Evolutionary conservation across 257 asterid genomes (phyloP).

Genomic region (Lycium ferocissimum): DNA sequence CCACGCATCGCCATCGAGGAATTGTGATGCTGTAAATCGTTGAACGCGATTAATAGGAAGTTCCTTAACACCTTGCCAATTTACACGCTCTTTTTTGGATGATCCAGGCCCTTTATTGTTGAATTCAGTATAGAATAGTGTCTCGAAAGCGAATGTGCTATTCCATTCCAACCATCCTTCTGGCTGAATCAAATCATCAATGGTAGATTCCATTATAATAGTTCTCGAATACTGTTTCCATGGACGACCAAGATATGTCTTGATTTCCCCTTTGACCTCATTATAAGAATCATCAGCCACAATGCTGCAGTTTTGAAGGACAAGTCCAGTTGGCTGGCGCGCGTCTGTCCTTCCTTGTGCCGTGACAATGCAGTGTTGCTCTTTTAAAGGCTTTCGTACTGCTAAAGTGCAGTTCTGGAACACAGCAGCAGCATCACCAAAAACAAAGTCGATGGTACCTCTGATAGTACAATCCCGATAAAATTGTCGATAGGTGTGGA

Average conservation of each 20-base stretch:
- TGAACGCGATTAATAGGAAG: slow-evolving; percentile 54
- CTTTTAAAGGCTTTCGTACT: slow-evolving; percentile 66
- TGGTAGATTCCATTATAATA: slow-evolving; percentile 68
- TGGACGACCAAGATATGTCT: slow-evolving; percentile 76
- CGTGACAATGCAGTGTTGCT: slow-evolving; percentile 75
- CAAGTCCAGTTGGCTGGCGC: slow-evolving; percentile 77
- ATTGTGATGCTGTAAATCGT: slow-evolving; percentile 59
- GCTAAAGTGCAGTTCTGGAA: slow-evolving; percentile 79
- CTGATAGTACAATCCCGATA: slow-evolving; percentile 73
- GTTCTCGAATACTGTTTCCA: slow-evolving; percentile 85
- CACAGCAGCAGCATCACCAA: slow-evolving; percentile 80
- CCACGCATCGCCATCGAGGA: slow-evolving; percentile 68
- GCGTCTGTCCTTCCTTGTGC: slow-evolving; percentile 81
- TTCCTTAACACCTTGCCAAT: slow-evolving; percentile 80
- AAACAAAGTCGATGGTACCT: slow-evolving; percentile 85
- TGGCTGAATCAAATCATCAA: slow-evolving; percentile 68
- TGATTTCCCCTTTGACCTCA: slow-evolving; percentile 41
- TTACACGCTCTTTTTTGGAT: slow-evolving; percentile 51
- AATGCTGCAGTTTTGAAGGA: slow-evolving; percentile 72
- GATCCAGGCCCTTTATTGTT: slow-evolving; percentile 82
- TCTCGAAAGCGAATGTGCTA: slow-evolving; percentile 50
- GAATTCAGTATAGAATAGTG: slow-evolving; percentile 73
- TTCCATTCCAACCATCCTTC: slow-evolving; percentile 83
- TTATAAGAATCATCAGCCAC: slow-evolving; percentile 55
- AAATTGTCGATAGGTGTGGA: slow-evolving; percentile 80